Base-by-base conservation (phyloP, 768 basidiomycete genomes). In the Hebeloma cylindrosporum region DNA sequence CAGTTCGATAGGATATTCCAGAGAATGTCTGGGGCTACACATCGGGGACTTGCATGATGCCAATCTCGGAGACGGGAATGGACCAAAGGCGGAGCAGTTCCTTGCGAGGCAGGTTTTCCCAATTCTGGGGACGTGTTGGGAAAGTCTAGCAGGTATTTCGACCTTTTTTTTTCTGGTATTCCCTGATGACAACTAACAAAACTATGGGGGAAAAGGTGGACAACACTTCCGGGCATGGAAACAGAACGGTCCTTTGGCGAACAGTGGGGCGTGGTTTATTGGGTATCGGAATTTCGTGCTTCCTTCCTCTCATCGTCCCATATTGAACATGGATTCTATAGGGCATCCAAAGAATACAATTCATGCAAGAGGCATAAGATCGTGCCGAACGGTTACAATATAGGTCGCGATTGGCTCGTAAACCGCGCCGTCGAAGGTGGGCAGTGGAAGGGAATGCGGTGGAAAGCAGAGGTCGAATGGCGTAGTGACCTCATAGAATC, bases 51-150 rank as follows among this genome's bases (percentile, higher is more conserved):
- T 83, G 25, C 91, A 93, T 59, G 71, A 80, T 35, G 92, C 91
- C 10, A 73, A 93, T 61, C 77, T 93, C 6, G 91, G 91, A 18
- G 91, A 93, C 55, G 91, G 90, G 1, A 79, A 85, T 40, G 82
- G 82, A 2, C 75, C 73, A 55, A 83, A 83, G 59, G 60, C 67
- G 0, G 84, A 93, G 59, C 75, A 81, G 50, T 77, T 82, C 59
- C 76, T 93, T 35, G 83, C 82, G 17, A 79, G 91, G 17, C 90
- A 93, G 54, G 71, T 88, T 64, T 75, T 76, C 50, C 88, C 89
- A 3, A 65, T 83, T 25, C 83, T 80, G 75, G 91, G 91, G 20
- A 88, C 88, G 0, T 93, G 91, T 63, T 90, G 91, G 86, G 90
- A 93, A 71, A 88, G 81, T 55, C 63, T 93, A 17, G 74, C 82